A percentile compares a stretch with the other conserved stretches of the same genome.
phyloP scores from a whole-genome alignment of 1,139 yeast genomes.

The Schwanniomyces etchellsii region DNA sequence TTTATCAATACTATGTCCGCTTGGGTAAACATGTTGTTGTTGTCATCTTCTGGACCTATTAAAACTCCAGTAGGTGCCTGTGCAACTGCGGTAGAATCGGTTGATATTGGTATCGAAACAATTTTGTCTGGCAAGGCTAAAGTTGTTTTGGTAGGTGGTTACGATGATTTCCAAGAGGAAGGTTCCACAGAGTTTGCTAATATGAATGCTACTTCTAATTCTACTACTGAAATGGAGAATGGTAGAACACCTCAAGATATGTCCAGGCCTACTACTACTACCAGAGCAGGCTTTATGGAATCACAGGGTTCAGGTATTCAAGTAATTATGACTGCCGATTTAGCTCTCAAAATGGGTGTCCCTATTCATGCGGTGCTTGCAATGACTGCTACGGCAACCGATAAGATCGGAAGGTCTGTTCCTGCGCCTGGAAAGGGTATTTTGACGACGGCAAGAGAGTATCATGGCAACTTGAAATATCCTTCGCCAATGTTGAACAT shows the following conservation, averaged over 20 bases:
- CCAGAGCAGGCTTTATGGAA: conserved; percentile 98
- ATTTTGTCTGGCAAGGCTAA: conserved; percentile 90
- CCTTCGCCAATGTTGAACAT: conserved; percentile 80
- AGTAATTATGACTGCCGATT: conserved; percentile 89
- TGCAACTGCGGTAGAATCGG: conserved; percentile 97
- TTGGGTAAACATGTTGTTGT: conserved; percentile 96
- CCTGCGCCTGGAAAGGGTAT: conserved; percentile 99
- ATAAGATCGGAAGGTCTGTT: conserved; percentile 96
- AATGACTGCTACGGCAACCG: conserved; percentile 93
- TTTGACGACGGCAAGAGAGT: conserved; percentile 94
- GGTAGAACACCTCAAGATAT: conserved; percentile 98
- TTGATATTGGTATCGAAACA: conserved; percentile 93
- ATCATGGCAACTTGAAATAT: conserved; percentile 76
- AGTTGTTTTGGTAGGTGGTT: conserved; percentile 96
- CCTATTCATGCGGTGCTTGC: conserved; percentile 97
- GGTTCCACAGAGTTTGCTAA: conserved; percentile 97
- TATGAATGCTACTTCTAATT: conserved; percentile 96
- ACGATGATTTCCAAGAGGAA: conserved; percentile 99
- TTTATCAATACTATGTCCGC: conserved; percentile 99
- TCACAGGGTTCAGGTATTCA: conserved; percentile 99
- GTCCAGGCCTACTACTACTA: conserved; percentile 97
- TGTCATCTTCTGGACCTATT: conserved; percentile 98
- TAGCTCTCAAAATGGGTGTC: conserved; percentile 97
- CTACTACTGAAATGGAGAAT: conserved; percentile 79
- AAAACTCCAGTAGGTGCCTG: conserved; percentile 99